phyloP scores from a whole-genome alignment of 768 basidiomycete genomes.

The Leccinum subtestaceum region DNA sequence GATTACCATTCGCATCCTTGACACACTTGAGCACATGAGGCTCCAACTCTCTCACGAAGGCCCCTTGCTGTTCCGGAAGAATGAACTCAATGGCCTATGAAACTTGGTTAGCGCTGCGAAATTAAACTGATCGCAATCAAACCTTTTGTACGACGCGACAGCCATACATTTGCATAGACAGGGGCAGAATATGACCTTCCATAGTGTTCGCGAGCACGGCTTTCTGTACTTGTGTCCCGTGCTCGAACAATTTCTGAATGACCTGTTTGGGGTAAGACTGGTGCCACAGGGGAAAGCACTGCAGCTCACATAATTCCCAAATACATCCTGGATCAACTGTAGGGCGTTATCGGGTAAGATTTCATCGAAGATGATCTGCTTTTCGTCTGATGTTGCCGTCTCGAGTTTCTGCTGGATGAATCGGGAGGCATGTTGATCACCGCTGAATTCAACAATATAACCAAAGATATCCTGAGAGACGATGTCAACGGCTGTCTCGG shows the following conservation, averaged over 20 bases:
- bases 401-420: slow-evolving; percentile 92
- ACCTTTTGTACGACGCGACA: slow-evolving; percentile 96
- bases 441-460: slow-evolving; percentile 85
- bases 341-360: slow-evolving; percentile 75
- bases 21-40: slow-evolving; percentile 81
- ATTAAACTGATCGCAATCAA: slow-evolving; percentile 1
- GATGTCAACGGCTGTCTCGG: slow-evolving; percentile 3
- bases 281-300: neutral
- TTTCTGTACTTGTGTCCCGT: slow-evolving; percentile 75
- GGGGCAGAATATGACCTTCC: slow-evolving; percentile 69
- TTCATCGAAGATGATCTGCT: slow-evolving; percentile 79
- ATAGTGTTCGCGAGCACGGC: slow-evolving; percentile 65
- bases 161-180: slow-evolving; percentile 92
- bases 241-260: slow-evolving; percentile 90
- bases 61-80: slow-evolving; percentile 70
- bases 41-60: slow-evolving; percentile 77
- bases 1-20: slow-evolving; percentile 90
- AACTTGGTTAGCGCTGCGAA: slow-evolving; percentile 4
- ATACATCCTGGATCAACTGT: slow-evolving; percentile 85
- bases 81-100: slow-evolving; percentile 80
- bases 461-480: slow-evolving; percentile 74
- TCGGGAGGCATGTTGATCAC: slow-evolving; percentile 96
- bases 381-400: slow-evolving; percentile 72
- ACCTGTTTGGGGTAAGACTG: slow-evolving; percentile 49
- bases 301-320: slow-evolving; percentile 86